These are phyloP conservation scores for Leccinum longicurvipes DNA, from an alignment of 768 basidiomycete genomes.

Conservation along the genomic window DNA sequence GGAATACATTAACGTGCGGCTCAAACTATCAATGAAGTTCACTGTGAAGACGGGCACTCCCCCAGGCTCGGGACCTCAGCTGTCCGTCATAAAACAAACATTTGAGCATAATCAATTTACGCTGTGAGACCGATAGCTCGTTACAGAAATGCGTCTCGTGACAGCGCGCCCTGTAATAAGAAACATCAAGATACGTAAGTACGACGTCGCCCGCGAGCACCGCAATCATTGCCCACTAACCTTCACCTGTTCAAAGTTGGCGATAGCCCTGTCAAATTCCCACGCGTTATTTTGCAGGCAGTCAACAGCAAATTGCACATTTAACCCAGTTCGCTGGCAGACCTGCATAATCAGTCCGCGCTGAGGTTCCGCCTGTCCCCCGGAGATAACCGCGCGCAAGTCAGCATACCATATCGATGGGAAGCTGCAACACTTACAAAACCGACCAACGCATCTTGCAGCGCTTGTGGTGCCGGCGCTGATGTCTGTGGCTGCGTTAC, in stretches of 20 bases:
- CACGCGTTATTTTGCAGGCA: constrained; percentile 84
- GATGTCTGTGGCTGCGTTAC: constrained; percentile 20
- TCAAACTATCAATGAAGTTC: not conserved
- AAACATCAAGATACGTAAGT: constrained; percentile 25
- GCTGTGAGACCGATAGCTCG: constrained; percentile 10
- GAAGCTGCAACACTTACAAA: constrained; percentile 48
- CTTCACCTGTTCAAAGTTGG: constrained; percentile 88
- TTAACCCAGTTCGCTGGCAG: constrained; percentile 72
- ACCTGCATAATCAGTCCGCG: constrained; percentile 68
- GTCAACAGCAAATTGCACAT: constrained; percentile 74
- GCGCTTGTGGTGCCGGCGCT: constrained; percentile 35
- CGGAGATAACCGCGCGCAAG: constrained; percentile 11
- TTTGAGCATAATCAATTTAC: constrained; percentile 5
- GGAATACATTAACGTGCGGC: constrained; percentile 23
- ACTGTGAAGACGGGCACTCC: not conserved
- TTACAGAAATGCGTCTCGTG: constrained; percentile 55
- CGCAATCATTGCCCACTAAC: constrained; percentile 42
- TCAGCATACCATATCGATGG: constrained; percentile 1
- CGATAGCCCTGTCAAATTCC: constrained; percentile 74
- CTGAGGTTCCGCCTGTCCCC: constrained; percentile 61
- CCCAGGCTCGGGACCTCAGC: not conserved
- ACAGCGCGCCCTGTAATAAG: constrained; percentile 42
- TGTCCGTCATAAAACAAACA: not conserved
- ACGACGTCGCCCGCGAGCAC: constrained; percentile 7
- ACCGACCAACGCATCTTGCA: constrained; percentile 49